Evolutionary conservation across 2,329 filamentous ascomycete species (phyloP).

Genomic region (Monilinia fructicola): DNA sequence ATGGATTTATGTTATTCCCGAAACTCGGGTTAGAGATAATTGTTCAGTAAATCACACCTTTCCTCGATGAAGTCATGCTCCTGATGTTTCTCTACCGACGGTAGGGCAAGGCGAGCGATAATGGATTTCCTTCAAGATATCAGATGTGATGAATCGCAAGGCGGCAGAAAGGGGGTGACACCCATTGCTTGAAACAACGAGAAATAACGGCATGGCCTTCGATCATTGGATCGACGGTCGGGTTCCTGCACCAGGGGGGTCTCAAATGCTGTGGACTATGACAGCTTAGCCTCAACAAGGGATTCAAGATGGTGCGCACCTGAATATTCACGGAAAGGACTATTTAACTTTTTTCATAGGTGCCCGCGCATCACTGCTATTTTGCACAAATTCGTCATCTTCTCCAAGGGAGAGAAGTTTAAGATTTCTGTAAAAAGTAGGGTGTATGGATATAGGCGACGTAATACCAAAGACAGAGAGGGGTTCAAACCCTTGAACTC

Average conservation of each 20-base stretch:
- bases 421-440: not conserved
- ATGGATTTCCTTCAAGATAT: conserved; percentile 11
- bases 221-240: conserved; percentile 24
- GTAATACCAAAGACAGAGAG: not conserved
- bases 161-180: not conserved
- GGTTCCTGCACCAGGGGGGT: conserved; percentile 23
- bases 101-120: conserved; percentile 11
- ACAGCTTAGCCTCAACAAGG: conserved; percentile 16
- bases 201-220: conserved; percentile 19
- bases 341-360: conserved; percentile 4
- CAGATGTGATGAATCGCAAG: conserved; percentile 17
- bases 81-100: not conserved
- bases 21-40: not conserved
- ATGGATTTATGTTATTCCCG: not conserved
- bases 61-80: conserved; percentile 17
- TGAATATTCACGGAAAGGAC: conserved; percentile 13
- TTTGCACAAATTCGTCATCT: conserved; percentile 18
- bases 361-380: conserved; percentile 1
- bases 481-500: not conserved
- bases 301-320: not conserved
- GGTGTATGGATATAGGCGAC: not conserved
- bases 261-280: conserved; percentile 22
- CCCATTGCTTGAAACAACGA: conserved; percentile 23
- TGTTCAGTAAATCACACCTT: not conserved
- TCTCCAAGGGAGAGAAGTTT: conserved; percentile 9